These are phyloP conservation scores for Calocybe cyanea DNA, from an alignment of 768 basidiomycete genomes.

Conservation along the genomic window DNA sequence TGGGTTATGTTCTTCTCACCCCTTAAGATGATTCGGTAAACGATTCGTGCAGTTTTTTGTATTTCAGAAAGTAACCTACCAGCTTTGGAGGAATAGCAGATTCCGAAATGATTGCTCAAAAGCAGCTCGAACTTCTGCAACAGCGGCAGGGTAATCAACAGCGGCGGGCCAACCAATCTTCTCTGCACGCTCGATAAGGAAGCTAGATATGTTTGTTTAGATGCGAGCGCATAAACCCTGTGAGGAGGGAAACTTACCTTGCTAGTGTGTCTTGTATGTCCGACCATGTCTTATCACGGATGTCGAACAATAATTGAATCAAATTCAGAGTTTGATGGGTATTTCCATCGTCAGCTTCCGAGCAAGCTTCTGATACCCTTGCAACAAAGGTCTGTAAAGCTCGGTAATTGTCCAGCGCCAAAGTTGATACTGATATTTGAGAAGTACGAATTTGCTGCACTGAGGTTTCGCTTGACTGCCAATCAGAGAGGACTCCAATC, in stretches of 20 bases:
- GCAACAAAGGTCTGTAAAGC: slow-evolving; percentile 58
- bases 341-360: slow-evolving; percentile 40
- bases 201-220: slow-evolving; percentile 34
- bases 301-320: slow-evolving; percentile 52
- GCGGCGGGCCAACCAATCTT: slow-evolving; percentile 81
- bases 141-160: slow-evolving; percentile 57
- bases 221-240: not conserved
- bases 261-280: slow-evolving; percentile 67
- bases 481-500: slow-evolving; percentile 6
- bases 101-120: slow-evolving; percentile 83
- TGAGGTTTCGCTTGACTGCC: slow-evolving; percentile 49
- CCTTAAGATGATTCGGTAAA: slow-evolving; percentile 28
- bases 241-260: slow-evolving; percentile 41
- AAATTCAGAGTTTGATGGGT: slow-evolving; percentile 55
- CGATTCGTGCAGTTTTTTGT: not conserved
- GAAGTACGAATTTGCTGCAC: slow-evolving; percentile 45
- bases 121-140: slow-evolving; percentile 45
- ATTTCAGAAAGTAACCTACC: slow-evolving; percentile 48
- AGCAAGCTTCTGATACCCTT: slow-evolving; percentile 42
- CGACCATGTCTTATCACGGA: slow-evolving; percentile 73
- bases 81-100: slow-evolving; percentile 68
- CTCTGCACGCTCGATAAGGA: slow-evolving; percentile 63
- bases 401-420: slow-evolving; percentile 55
- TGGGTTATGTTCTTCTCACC: slow-evolving; percentile 42
- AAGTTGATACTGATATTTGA: slow-evolving; percentile 32